Conservation (phyloP, 2,329 filamentous ascomycete genomes). For the Pseudonectria foliicola region DNA sequence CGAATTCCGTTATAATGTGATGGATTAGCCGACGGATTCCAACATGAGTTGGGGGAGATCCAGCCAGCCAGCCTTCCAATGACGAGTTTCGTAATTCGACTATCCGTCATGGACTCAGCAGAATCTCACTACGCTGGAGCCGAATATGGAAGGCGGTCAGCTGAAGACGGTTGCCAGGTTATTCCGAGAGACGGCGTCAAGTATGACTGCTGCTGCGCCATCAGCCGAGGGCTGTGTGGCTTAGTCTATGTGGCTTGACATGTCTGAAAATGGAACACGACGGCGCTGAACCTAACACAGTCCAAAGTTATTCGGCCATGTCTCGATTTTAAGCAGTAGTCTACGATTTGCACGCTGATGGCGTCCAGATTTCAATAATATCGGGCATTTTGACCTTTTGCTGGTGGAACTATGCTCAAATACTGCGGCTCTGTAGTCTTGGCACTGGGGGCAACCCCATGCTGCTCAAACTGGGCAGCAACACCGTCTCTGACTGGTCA, state of each 20-base stretch:
- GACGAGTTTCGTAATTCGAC: slow-evolving; percentile 21
- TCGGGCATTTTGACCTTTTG: neutral
- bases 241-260: too few species aligned
- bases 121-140: slow-evolving; percentile 9
- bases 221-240: too few species aligned
- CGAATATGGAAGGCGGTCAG: slow-evolving; percentile 18
- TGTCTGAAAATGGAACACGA: too few species aligned
- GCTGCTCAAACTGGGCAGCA: slow-evolving; percentile 11
- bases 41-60: slow-evolving; percentile 3
- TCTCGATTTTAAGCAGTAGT: too few species aligned
- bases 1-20: neutral
- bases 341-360: too few species aligned
- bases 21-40: too few species aligned
- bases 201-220: neutral
- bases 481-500: slow-evolving; percentile 15
- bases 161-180: slow-evolving; percentile 5
- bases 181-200: slow-evolving; percentile 5
- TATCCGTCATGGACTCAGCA: slow-evolving; percentile 25
- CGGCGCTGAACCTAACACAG: too few species aligned
- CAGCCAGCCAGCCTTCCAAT: slow-evolving; percentile 15
- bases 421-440: too few species aligned
- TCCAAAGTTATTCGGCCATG: too few species aligned
- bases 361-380: too few species aligned
- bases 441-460: slow-evolving; percentile 5
- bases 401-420: neutral